Conservation (phyloP, 2,329 filamentous ascomycete genomes). For the Fusarium vanettenii region DNA sequence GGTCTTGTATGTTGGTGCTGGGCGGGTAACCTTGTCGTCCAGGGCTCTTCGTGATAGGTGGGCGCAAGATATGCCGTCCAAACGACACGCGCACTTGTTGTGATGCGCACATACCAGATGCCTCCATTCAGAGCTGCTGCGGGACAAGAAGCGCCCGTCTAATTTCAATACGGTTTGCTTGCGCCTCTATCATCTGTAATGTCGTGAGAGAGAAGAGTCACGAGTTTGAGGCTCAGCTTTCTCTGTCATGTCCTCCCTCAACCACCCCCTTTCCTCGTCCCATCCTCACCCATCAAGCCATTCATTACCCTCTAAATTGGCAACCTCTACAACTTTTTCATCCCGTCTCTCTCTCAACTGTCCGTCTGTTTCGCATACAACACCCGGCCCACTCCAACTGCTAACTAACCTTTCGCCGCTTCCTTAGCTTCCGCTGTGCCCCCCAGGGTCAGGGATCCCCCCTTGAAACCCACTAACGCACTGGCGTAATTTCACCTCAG, state of each 20-base stretch:
- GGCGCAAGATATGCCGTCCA: conserved; percentile 45
- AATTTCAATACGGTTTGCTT: conserved; percentile 34
- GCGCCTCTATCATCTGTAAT: neutral
- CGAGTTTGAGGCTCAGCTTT: neutral
- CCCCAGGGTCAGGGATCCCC: conserved; percentile 48
- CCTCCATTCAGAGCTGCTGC: conserved; percentile 29
- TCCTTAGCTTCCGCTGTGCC: conserved; percentile 38
- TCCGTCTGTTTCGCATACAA: conserved; percentile 26
- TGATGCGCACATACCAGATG: conserved; percentile 32
- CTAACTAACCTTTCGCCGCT: conserved; percentile 33
- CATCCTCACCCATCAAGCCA: neutral
- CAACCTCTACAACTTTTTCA: neutral
- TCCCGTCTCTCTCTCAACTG: neutral
- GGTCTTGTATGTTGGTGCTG: conserved; percentile 24
- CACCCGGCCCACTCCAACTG: conserved; percentile 9
- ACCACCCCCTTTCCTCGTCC: neutral
- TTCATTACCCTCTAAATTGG: neutral
- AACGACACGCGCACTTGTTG: conserved; percentile 17
- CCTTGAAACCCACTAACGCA: conserved; percentile 67
- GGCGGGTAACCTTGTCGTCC: conserved; percentile 24
- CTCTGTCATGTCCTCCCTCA: neutral
- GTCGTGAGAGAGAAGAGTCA: neutral
- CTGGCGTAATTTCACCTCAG: conserved; percentile 61
- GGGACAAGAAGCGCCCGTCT: conserved; percentile 31
- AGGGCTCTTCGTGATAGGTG: conserved; percentile 41